These are phyloP conservation scores for Paramecium sonneborni DNA, from an alignment of 73 alveolate genomes.

Conservation along the genomic window DNA sequence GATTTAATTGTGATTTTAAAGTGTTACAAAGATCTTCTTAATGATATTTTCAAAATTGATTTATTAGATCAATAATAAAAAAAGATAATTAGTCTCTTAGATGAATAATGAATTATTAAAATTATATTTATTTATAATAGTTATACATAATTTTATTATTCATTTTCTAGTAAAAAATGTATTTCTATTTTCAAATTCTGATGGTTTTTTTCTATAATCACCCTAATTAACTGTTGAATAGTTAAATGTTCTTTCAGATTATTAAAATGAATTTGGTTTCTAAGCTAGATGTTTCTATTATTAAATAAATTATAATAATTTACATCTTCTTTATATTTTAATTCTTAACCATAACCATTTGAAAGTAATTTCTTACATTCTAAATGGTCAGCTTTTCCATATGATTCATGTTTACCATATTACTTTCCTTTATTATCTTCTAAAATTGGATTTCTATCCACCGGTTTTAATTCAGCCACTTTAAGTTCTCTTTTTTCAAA, in stretches of 20 bases:
- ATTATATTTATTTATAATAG: neutral
- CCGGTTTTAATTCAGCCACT: neutral
- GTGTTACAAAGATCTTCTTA: conserved; percentile 19
- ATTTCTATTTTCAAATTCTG: conserved; percentile 28
- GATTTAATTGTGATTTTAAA: conserved; percentile 23
- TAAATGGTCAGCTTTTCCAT: conserved; percentile 3
- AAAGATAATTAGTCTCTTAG: neutral
- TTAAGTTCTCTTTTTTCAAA: conserved; percentile 38
- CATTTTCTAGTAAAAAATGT: conserved; percentile 4
- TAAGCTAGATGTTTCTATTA: neutral
- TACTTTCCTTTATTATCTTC: neutral
- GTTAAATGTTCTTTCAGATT: neutral
- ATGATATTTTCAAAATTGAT: neutral
- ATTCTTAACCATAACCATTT: conserved; percentile 33
- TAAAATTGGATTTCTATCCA: conserved; percentile 17
- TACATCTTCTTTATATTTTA: conserved; percentile 26
- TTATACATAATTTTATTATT: neutral
- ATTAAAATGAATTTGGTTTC: neutral
- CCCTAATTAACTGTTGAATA: neutral
- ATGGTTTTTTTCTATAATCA: conserved; percentile 34
- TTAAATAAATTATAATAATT: neutral
- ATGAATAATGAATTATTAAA: neutral
- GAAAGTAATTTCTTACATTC: conserved; percentile 3
- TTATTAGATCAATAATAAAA: neutral
- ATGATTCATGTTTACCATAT: conserved; percentile 18